These are phyloP conservation scores for Mycena amicta DNA, from an alignment of 768 basidiomycete genomes.

Conservation along the genomic window DNA sequence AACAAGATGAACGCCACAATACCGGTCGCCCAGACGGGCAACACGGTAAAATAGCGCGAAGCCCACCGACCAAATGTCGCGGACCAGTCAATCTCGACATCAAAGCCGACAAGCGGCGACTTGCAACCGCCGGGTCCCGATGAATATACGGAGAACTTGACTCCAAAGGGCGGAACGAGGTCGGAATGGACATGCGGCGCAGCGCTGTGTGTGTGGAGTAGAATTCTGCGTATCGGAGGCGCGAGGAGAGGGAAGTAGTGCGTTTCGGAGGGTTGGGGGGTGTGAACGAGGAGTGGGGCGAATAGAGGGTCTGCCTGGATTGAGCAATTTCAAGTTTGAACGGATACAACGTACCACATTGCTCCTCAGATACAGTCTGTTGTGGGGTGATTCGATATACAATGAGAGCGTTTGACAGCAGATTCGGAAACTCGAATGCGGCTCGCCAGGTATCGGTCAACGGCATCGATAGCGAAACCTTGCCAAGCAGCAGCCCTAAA, in stretches of 20 bases:
- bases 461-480: slow-evolving; percentile 36
- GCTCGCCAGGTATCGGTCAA: slow-evolving; percentile 39
- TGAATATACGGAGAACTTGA: slow-evolving; percentile 63
- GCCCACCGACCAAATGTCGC: slow-evolving; percentile 71
- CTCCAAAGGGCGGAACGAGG: slow-evolving; percentile 31
- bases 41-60: slow-evolving; percentile 71
- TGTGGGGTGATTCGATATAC: slow-evolving; percentile 60
- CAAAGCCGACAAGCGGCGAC: slow-evolving; percentile 38
- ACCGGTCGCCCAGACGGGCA: slow-evolving; percentile 75
- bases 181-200: slow-evolving; percentile 65
- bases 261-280: slow-evolving; percentile 59
- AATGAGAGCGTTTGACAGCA: slow-evolving; percentile 63
- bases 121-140: slow-evolving; percentile 54
- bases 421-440: slow-evolving; percentile 52
- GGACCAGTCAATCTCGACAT: slow-evolving; percentile 69
- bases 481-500: slow-evolving; percentile 44
- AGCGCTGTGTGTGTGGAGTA: slow-evolving; percentile 69
- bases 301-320: slow-evolving; percentile 50
- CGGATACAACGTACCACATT: slow-evolving; percentile 35
- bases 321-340: slow-evolving; percentile 2
- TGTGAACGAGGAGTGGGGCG: slow-evolving; percentile 68
- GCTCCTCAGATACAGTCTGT: slow-evolving; percentile 16
- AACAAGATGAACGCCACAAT: slow-evolving; percentile 63
- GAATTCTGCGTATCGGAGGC: slow-evolving; percentile 38
- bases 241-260: slow-evolving; percentile 63